phyloP scores from a whole-genome alignment of 306 rosid genomes.

The Trichosanthes truncata region DNA sequence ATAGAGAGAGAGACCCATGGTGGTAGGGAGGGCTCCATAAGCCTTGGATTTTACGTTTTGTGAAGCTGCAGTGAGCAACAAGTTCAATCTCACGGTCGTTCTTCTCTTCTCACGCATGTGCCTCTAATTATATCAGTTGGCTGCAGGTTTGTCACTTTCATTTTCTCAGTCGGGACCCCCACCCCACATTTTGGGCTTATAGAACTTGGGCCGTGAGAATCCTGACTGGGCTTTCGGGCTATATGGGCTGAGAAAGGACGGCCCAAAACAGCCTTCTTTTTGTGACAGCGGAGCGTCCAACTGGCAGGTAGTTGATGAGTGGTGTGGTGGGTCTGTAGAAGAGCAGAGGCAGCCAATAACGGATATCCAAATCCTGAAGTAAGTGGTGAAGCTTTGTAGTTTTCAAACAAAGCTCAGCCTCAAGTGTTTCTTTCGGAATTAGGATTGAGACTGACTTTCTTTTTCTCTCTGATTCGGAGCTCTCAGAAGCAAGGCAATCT shows the following conservation, averaged over 20 bases:
- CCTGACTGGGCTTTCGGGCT: not conserved
- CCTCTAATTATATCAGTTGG: slow-evolving; percentile 42
- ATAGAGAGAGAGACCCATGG: slow-evolving; percentile 27
- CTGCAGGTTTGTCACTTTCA: slow-evolving; percentile 45
- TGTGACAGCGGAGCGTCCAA: not conserved
- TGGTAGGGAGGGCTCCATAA: slow-evolving; percentile 14
- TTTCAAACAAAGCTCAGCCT: not conserved
- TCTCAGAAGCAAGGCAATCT: not conserved
- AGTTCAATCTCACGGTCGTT: slow-evolving; percentile 14
- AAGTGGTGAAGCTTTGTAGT: not conserved
- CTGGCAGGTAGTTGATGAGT: slow-evolving; percentile 2
- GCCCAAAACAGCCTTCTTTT: not conserved
- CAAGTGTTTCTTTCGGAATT: not conserved
- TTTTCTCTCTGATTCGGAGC: not conserved
- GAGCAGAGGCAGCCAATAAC: slow-evolving; percentile 13
- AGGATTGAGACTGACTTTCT: not conserved
- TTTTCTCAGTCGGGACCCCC: not conserved
- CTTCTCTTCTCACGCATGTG: slow-evolving; percentile 32
- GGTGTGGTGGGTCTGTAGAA: not conserved
- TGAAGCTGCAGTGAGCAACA: not conserved
- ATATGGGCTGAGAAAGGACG: not conserved
- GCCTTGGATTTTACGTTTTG: slow-evolving; percentile 51
- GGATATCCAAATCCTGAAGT: slow-evolving; percentile 22
- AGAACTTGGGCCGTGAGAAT: not conserved
- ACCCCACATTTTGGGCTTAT: not conserved